Conservation (phyloP, 495 filamentous ascomycete genomes). For the Platismatia glauca region DNA sequence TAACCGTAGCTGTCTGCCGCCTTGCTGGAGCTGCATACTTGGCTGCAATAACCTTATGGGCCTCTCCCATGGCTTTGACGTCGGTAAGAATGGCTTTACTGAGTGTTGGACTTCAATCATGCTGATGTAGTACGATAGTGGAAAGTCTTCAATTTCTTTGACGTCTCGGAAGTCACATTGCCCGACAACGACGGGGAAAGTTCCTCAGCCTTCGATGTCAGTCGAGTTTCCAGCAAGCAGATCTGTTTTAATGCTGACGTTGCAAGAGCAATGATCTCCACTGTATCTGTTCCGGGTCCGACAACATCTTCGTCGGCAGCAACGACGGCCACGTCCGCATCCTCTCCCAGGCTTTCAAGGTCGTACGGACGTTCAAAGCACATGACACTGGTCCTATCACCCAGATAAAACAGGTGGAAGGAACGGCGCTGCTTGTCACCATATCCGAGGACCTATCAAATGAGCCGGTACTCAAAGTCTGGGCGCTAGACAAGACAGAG, state of each 20-base stretch:
- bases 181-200: conserved; percentile 60
- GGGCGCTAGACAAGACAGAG: conserved; percentile 88
- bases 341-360: conserved; percentile 76
- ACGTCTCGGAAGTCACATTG: conserved; percentile 75
- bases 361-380: conserved; percentile 76
- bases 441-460: conserved; percentile 78
- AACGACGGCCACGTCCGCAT: conserved; percentile 78
- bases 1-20: not conserved
- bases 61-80: conserved; percentile 27
- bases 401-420: conserved; percentile 91
- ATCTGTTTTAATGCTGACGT: conserved; percentile 27
- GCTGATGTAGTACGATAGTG: conserved; percentile 47
- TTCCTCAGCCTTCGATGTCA: conserved; percentile 53
- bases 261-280: conserved; percentile 50
- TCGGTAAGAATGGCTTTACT: conserved; percentile 21
- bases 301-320: conserved; percentile 82
- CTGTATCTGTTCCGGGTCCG: conserved; percentile 74
- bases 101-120: not conserved
- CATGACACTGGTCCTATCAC: conserved; percentile 71
- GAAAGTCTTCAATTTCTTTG: conserved; percentile 99
- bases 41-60: not conserved
- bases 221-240: conserved; percentile 33
- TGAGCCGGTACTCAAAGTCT: conserved; percentile 86
- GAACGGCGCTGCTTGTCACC: conserved; percentile 78
- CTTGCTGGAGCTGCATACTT: not conserved